Evolutionary conservation across 129 eudicot species (phyloP), one percentile per base, ranked within the genome.

Genomic region (Escallonia rubra): DNA sequence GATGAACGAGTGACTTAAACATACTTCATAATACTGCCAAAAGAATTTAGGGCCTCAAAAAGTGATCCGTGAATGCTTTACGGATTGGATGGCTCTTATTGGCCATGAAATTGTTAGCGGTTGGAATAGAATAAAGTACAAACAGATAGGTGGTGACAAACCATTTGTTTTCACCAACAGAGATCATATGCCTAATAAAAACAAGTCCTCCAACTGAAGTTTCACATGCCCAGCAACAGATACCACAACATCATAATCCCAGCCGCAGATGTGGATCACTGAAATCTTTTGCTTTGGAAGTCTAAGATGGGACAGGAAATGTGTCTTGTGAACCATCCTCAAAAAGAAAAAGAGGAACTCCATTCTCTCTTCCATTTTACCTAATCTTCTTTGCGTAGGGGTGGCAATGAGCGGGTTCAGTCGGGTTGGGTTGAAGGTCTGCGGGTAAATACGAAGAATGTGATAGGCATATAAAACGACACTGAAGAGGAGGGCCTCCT

Each of bases 171-270:
- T 23, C 34, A 23, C 34, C 34, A 23, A 23, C 34, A 23, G 34
- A 23, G 34, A 23, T 23, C 34, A 23, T 23, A 23, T 23, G 34
- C 34, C 0, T 23, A 23, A 23, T 23, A 23, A 50, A 50, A n/a
- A 50, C 55, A 50, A 59, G 12, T 55, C 52, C 42, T 60, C 42
- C 14, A 72, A 64, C 70, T 64, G 64, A 63, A 72, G 64, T 62
- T 12, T 72, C 77, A 72, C 77, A 56, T 53, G 77, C 70, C 57
- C 39, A 63, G 64, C 77, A 72, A 72, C 65, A 61, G 39, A 10
- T 38, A 3, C 43, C 13, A 13, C n/a, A 59, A 10, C 38, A 12
- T 55, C n/a, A 12, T 9, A 55, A 12, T 10, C 34, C 34, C 38
- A 14, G 16, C 16, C 6, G n/a, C 59, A 55, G 10, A 55, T 55